Conservation (phyloP, 768 basidiomycete genomes). For the Rhizopogon vulgaris region DNA sequence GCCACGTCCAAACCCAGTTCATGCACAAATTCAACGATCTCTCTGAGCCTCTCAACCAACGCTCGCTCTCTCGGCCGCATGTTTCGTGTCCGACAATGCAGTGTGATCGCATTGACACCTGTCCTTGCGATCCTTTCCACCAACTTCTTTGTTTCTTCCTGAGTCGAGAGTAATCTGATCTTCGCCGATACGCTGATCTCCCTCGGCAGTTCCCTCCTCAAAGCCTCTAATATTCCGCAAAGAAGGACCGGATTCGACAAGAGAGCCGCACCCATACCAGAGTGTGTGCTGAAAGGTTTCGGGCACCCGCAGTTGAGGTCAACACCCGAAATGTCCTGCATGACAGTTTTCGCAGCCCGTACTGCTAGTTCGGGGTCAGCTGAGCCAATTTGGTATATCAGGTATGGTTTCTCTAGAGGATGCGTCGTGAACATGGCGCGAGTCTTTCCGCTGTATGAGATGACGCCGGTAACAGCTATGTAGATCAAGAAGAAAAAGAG, state of each 20-base stretch:
- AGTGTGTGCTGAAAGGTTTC: constrained; percentile 88
- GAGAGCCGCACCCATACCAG: constrained; percentile 96
- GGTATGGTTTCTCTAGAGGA: constrained; percentile 88
- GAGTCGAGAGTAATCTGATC: constrained; percentile 81
- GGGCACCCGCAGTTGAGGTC: constrained; percentile 99
- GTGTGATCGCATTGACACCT: constrained; percentile 83
- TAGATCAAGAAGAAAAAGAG: not conserved
- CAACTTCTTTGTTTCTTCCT: constrained; percentile 85
- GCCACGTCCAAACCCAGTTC: constrained; percentile 72
- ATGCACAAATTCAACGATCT: constrained; percentile 83
- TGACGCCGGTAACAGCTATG: constrained; percentile 75
- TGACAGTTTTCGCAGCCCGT: constrained; percentile 81
- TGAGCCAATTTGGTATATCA: constrained; percentile 95
- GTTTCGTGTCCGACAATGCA: constrained; percentile 90
- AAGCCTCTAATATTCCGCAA: constrained; percentile 77
- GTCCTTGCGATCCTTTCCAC: constrained; percentile 84
- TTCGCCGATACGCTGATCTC: constrained; percentile 90
- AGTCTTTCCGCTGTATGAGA: constrained; percentile 80
- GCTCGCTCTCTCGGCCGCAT: constrained; percentile 86
- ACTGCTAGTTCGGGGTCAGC: constrained; percentile 87
- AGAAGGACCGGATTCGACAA: constrained; percentile 88
- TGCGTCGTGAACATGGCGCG: constrained; percentile 89
- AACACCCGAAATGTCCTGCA: constrained; percentile 86
- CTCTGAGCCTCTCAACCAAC: constrained; percentile 66
- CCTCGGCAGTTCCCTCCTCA: constrained; percentile 65